phyloP scores from a whole-genome alignment of 176 grass and related monocot genomes.

The Musa itinerans region DNA sequence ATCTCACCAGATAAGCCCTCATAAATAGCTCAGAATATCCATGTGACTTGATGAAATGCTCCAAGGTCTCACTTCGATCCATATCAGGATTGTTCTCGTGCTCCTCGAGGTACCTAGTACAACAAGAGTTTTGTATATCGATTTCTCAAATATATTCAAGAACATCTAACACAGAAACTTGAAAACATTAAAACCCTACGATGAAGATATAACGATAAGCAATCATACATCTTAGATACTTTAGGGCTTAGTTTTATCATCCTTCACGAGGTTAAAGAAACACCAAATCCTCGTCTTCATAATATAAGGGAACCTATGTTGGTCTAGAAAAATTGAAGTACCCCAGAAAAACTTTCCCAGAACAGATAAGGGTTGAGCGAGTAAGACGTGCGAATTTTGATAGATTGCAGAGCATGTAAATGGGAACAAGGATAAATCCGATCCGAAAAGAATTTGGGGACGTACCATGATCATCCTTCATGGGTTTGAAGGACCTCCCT shows the following conservation, averaged over 20 bases:
- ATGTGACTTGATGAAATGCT: constrained; percentile 57
- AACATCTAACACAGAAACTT: neutral
- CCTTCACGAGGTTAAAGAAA: too few relatives aligned
- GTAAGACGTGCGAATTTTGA: neutral
- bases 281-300: too few relatives aligned
- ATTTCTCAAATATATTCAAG: neutral
- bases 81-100: constrained; percentile 59
- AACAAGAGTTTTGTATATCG: constrained; percentile 4
- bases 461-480: neutral
- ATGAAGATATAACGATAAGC: too few relatives aligned
- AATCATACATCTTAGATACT: too few relatives aligned
- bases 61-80: constrained; percentile 59
- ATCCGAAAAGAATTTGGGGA: neutral
- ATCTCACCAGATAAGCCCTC: constrained; percentile 62
- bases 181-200: neutral
- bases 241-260: too few relatives aligned
- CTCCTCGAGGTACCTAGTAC: constrained; percentile 61
- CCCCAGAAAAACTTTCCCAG: too few relatives aligned
- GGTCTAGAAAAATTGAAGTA: too few relatives aligned
- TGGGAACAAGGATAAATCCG: neutral
- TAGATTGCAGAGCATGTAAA: neutral
- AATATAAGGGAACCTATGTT: too few relatives aligned
- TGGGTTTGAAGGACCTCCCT: constrained; percentile 7
- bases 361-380: neutral
- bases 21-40: constrained; percentile 73